Evolutionary conservation across 192 early-diverging fungal genomes (phyloP).

Genomic region (Coemansia sp.): DNA sequence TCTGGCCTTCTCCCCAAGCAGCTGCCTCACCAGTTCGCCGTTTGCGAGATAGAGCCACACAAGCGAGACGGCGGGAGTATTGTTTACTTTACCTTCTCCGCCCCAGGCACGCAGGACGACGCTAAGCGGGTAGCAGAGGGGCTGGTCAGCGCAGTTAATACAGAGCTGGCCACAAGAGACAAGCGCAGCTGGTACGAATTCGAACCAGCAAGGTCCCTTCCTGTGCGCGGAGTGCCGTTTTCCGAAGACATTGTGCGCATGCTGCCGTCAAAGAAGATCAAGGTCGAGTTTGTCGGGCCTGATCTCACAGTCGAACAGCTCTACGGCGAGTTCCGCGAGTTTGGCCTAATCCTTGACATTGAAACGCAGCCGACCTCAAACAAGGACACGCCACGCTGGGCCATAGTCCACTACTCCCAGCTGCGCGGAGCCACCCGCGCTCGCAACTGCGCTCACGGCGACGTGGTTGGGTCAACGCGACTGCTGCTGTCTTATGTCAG

Average conservation of each 20-base stretch:
- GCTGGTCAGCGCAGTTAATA: conserved; percentile 27
- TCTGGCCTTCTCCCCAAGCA: conserved; percentile 21
- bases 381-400: conserved; percentile 80
- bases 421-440: conserved; percentile 87
- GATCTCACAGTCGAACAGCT: conserved; percentile 67
- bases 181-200: conserved; percentile 69
- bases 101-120: neutral
- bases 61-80: conserved; percentile 47
- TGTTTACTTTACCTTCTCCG: conserved; percentile 43
- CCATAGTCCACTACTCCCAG: conserved; percentile 73
- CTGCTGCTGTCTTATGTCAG: conserved; percentile 63
- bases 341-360: conserved; percentile 83
- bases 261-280: conserved; percentile 54
- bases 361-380: conserved; percentile 56
- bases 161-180: conserved; percentile 57
- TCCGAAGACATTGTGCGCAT: conserved; percentile 65
- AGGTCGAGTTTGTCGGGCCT: conserved; percentile 75
- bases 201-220: conserved; percentile 59
- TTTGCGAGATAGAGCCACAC: conserved; percentile 39
- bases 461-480: conserved; percentile 64
- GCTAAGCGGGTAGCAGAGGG: conserved; percentile 15
- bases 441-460: conserved; percentile 88
- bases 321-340: conserved; percentile 71
- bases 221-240: conserved; percentile 69
- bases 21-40: conserved; percentile 31